phyloP scores from a whole-genome alignment of 257 asterid genomes.

The Leptodermis oblonga region DNA sequence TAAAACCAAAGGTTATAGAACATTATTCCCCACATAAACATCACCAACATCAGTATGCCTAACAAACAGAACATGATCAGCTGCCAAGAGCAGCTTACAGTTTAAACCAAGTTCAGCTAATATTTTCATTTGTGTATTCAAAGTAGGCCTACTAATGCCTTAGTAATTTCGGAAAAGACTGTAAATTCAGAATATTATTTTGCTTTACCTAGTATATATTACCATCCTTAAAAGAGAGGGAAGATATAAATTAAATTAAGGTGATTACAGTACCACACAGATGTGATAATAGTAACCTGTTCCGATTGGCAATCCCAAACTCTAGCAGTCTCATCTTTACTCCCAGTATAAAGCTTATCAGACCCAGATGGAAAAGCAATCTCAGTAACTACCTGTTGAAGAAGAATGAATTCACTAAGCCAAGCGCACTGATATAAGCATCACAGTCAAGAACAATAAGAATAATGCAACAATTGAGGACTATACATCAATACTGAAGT shows the following conservation, averaged over 20 bases:
- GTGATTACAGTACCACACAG: slow-evolving; percentile 2
- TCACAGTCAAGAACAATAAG: background rate
- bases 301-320: slow-evolving; percentile 98
- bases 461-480: background rate
- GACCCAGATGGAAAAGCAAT: slow-evolving; percentile 79
- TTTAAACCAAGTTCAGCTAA: background rate
- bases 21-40: too few species aligned
- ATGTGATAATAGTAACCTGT: slow-evolving; percentile 45
- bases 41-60: too few species aligned
- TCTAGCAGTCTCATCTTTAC: slow-evolving; percentile 84
- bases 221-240: background rate
- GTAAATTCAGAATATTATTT: background rate
- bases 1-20: too few species aligned
- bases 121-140: background rate
- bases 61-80: too few species aligned
- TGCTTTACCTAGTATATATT: background rate
- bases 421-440: background rate
- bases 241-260: background rate
- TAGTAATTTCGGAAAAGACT: too few species aligned
- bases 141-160: background rate
- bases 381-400: slow-evolving; percentile 75
- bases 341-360: slow-evolving; percentile 85
- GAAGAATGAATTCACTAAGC: slow-evolving; percentile 9
- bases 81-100: too few species aligned
- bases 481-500: too few species aligned